Percentiles rank a stretch among this genome's conserved stretches.
phyloP scores from a whole-genome alignment of 2,329 filamentous ascomycete genomes.

The Chrysoporthe puriensis region DNA sequence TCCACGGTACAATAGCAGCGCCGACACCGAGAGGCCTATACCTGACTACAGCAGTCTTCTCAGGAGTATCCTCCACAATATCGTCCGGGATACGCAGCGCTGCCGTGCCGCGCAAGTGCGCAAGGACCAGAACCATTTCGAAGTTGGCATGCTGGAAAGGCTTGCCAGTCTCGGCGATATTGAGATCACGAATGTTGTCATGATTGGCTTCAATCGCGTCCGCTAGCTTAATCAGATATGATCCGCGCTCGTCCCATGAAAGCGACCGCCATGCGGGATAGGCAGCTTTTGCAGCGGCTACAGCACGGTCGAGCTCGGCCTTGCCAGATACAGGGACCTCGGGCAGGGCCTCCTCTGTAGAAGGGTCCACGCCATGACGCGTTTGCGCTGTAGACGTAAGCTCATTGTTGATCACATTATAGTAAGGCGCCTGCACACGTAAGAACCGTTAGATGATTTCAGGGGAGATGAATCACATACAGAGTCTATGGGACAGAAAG shows the following conservation, averaged over 20 bases:
- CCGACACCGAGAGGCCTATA: constrained; percentile 43
- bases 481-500: not conserved
- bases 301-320: constrained; percentile 52
- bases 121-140: constrained; percentile 25
- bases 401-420: constrained; percentile 55
- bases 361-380: constrained; percentile 52
- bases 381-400: constrained; percentile 47
- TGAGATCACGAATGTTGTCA: constrained; percentile 25
- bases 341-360: constrained; percentile 49
- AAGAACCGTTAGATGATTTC: too few species aligned
- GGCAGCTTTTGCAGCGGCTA: constrained; percentile 49
- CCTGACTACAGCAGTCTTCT: constrained; percentile 20
- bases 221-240: constrained; percentile 21
- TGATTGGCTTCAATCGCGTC: constrained; percentile 28
- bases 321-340: constrained; percentile 51
- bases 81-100: constrained; percentile 29
- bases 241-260: constrained; percentile 27
- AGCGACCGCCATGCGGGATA: constrained; percentile 47
- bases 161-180: constrained; percentile 29
- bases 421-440: constrained; percentile 36
- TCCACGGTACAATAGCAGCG: constrained; percentile 57
- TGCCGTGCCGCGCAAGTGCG: constrained; percentile 25
- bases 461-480: not conserved
- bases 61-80: constrained; percentile 25
- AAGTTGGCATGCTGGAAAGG: constrained; percentile 24